Evolutionary conservation across 1,284 basidiomycete species (phyloP), one percentile per base, ranked within the genome.

Genomic region (Schizophyllum amplum): DNA sequence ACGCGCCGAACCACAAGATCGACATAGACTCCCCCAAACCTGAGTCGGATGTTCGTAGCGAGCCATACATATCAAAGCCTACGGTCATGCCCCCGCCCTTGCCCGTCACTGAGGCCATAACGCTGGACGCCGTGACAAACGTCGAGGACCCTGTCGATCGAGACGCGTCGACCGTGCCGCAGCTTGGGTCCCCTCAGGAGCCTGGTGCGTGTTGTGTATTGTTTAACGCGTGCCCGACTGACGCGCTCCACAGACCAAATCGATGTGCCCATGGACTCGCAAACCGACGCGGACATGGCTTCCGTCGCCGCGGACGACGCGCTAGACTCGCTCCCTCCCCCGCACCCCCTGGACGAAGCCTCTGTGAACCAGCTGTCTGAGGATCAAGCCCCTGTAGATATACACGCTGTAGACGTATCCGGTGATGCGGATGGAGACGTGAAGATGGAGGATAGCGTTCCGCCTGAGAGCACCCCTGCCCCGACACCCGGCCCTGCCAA

Each of bases 31-130:
- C 73, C 64, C 72, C 75, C 59, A 78, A 83, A 62, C 77, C 78
- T 62, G 86, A 87, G 72, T 82, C 80, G 63, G 82, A 86, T 75
- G 82, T 75, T 62, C 79, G 80, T 54, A 76, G 80, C 66, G 82
- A 84, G 63, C 81, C 80, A 26, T 20, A 15, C 48, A 67, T 80
- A 52, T 70, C 75, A 52, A 67, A 66, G 69, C 69, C 42, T 60
- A 64, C 49, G 26, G 59, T n/a, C 55, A 59, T 5, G 59, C 61
- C 2, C 55, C 57, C 49, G 55, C 54, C 24, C n/a, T 17, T 54
- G 56, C 57, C n/a, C 13, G 33, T 42, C 13, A 17, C 17, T 42
- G 33, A 42, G 7, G 13, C 33, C 7, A 17, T 42, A 17, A 9
- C 33, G 13, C 33, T 42, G 4, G 33, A 42, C 33, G 33, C 13